A percentile compares a stretch with the other conserved stretches of the same genome.
Evolutionary conservation across 805 yeast species (phyloP).

Genomic region (Zygosaccharomyces bailii): DNA sequence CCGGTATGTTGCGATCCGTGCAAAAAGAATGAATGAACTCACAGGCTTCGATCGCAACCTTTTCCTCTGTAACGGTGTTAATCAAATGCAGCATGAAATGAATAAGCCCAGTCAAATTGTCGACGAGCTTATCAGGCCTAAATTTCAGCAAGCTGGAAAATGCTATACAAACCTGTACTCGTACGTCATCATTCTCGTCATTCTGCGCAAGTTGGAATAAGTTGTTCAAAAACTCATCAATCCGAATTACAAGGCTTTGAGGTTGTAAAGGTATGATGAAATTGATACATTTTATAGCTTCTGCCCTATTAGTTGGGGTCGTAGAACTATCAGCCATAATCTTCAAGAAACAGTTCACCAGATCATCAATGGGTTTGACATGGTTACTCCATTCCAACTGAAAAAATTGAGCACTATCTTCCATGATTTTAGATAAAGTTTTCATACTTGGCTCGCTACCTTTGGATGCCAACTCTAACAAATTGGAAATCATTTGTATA

Average conservation of each 20-base stretch:
- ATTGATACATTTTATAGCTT: constrained; percentile 67
- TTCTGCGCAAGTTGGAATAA: constrained; percentile 64
- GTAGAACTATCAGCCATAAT: constrained; percentile 40
- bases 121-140: constrained; percentile 73
- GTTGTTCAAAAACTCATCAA: constrained; percentile 63
- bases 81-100: constrained; percentile 79
- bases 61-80: constrained; percentile 53
- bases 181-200: constrained; percentile 55
- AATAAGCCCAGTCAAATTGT: constrained; percentile 83
- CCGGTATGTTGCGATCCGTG: constrained; percentile 55
- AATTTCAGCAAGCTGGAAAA: constrained; percentile 68
- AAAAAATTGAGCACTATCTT: constrained; percentile 68
- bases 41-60: constrained; percentile 86
- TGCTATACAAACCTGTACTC: constrained; percentile 72
- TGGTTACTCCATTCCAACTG: constrained; percentile 59
- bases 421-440: constrained; percentile 84
- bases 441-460: constrained; percentile 49
- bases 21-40: constrained; percentile 81
- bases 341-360: constrained; percentile 63
- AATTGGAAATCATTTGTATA: constrained; percentile 58
- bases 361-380: constrained; percentile 56
- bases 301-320: constrained; percentile 52
- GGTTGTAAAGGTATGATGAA: constrained; percentile 68
- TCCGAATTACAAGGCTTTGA: constrained; percentile 57
- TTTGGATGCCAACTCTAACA: constrained; percentile 56